phyloP scores from a whole-genome alignment of 352 stramenopile genomes.

The Halophytophthora batemanensis region DNA sequence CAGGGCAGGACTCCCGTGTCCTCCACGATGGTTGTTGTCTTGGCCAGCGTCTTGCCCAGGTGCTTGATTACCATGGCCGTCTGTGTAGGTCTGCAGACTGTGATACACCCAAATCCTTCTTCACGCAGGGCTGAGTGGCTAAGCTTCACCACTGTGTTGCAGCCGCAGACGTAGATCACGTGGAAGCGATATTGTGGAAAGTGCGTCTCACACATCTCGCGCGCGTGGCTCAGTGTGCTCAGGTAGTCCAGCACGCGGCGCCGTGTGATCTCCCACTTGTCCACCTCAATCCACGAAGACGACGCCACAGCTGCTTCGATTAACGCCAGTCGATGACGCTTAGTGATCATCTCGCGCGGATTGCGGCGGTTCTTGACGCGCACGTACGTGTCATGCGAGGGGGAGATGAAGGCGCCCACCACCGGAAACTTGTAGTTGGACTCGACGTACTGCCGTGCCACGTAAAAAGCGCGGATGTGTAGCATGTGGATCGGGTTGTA shows the following conservation, averaged over 20 bases:
- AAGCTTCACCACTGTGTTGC: slow-evolving; percentile 78
- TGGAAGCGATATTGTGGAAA: slow-evolving; percentile 63
- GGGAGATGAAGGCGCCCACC: slow-evolving; percentile 74
- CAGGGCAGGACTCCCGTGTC: slow-evolving; percentile 65
- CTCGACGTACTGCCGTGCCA: slow-evolving; percentile 72
- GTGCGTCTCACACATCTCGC: slow-evolving; percentile 72
- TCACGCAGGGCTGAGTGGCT: slow-evolving; percentile 64
- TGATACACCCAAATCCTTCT: slow-evolving; percentile 70
- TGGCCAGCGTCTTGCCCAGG: slow-evolving; percentile 55
- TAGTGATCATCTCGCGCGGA: slow-evolving; percentile 75
- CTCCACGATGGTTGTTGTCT: slow-evolving; percentile 65
- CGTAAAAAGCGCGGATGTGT: slow-evolving; percentile 73
- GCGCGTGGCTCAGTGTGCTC: slow-evolving; percentile 65
- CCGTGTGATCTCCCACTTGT: slow-evolving; percentile 83
- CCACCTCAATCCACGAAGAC: slow-evolving; percentile 80
- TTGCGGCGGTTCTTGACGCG: slow-evolving; percentile 68
- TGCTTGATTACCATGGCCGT: slow-evolving; percentile 71
- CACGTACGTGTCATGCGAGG: slow-evolving; percentile 73
- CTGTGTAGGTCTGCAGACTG: slow-evolving; percentile 60
- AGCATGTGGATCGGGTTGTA: slow-evolving; percentile 84
- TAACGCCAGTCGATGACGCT: slow-evolving; percentile 56
- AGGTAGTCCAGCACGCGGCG: slow-evolving; percentile 72
- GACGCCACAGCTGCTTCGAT: slow-evolving; percentile 62
- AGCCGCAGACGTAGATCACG: slow-evolving; percentile 75
- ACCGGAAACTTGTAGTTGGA: slow-evolving; percentile 78